Evolutionary conservation across 2,329 filamentous ascomycete species (phyloP).

Genomic region (Aureobasidium namibiae): DNA sequence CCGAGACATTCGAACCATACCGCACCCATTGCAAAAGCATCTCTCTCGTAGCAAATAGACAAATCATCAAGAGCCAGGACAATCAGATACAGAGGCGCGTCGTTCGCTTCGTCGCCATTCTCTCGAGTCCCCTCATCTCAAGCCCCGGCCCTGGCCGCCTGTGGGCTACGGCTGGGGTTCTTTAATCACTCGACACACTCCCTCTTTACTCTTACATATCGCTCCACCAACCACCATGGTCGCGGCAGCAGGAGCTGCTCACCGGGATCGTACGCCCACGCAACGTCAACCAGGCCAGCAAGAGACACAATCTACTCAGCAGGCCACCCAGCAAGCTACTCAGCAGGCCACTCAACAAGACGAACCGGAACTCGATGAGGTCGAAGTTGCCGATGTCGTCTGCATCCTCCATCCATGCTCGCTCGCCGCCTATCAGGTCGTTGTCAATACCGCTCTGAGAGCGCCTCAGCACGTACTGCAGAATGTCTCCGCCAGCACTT

Average conservation of each 20-base stretch:
- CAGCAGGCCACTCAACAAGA: conserved; percentile 9
- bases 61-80: not conserved
- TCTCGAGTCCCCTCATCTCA: not conserved
- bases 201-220: not conserved
- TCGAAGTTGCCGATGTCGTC: conserved; percentile 80
- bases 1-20: not conserved
- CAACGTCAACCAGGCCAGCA: not conserved
- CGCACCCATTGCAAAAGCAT: not conserved
- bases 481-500: conserved; percentile 26
- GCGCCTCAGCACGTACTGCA: conserved; percentile 56
- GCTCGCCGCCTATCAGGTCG: conserved; percentile 61
- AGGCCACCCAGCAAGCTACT: conserved; percentile 8
- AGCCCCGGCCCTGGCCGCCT: conserved; percentile 4
- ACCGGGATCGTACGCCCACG: not conserved
- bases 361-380: conserved; percentile 49
- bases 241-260: not conserved
- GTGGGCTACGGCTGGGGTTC: conserved; percentile 11
- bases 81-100: not conserved
- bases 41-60: not conserved
- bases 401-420: conserved; percentile 80
- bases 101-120: not conserved
- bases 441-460: conserved; percentile 46
- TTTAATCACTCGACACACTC: not conserved
- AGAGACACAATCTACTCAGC: conserved; percentile 1
- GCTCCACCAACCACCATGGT: not conserved